Evolutionary conservation across 345 rosid genomes (phyloP).

Genomic region (Raphanus sativus): DNA sequence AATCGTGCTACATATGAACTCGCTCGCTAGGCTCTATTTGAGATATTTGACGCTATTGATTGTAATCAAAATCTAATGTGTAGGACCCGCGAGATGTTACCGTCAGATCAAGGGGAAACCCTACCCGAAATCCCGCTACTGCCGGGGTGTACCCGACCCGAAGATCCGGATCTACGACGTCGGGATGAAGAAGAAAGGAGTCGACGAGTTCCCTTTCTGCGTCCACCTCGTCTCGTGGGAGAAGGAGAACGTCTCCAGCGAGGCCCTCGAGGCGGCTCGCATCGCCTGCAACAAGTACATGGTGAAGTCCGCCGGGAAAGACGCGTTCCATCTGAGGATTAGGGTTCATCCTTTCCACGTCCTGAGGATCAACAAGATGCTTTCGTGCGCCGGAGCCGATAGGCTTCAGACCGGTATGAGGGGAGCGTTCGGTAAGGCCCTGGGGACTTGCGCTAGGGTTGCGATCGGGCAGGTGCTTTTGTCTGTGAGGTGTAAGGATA

Average conservation of each 20-base stretch:
- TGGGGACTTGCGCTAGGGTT: background rate
- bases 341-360: background rate
- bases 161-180: background rate
- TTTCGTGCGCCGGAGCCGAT: background rate
- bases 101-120: background rate
- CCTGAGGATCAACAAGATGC: background rate
- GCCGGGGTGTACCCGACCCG: background rate
- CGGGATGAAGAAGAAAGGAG: background rate
- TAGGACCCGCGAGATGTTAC: background rate
- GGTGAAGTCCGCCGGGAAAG: background rate
- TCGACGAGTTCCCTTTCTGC: background rate
- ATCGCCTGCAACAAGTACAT: background rate
- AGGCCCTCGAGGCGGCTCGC: background rate
- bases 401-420: slow-evolving; percentile 1
- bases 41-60: background rate
- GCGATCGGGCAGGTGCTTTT: background rate
- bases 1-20: too few relatives aligned
- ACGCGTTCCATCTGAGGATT: background rate
- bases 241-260: background rate
- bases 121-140: background rate
- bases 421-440: background rate
- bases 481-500: background rate
- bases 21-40: too few relatives aligned
- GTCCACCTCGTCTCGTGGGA: background rate
- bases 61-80: background rate